phyloP scores from a whole-genome alignment of 192 early-diverging fungal species.

The Coemansia sp. region DNA sequence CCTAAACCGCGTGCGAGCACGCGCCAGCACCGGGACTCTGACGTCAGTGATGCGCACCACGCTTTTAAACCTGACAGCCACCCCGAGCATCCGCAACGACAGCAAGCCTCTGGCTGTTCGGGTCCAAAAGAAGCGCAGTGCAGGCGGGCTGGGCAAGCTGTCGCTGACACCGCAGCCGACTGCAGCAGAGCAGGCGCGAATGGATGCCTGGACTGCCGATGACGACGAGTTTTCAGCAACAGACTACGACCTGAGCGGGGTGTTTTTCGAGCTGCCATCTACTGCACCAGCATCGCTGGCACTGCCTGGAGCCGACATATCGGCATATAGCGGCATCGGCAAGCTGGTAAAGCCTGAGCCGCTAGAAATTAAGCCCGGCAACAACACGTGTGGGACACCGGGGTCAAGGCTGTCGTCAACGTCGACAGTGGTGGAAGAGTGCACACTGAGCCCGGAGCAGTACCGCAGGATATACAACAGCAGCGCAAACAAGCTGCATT shows the following conservation, averaged over 20 bases:
- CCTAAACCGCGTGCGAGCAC: slow-evolving; percentile 21
- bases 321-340: slow-evolving; percentile 5
- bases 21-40: slow-evolving; percentile 1
- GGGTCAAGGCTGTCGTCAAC: slow-evolving; percentile 45
- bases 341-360: neutral
- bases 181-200: slow-evolving; percentile 31
- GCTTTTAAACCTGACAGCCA: slow-evolving; percentile 3
- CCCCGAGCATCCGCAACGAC: neutral
- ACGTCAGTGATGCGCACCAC: slow-evolving; percentile 16
- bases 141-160: slow-evolving; percentile 18
- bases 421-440: slow-evolving; percentile 40
- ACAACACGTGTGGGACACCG: slow-evolving; percentile 13
- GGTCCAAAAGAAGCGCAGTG: slow-evolving; percentile 12
- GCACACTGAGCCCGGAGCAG: slow-evolving; percentile 33
- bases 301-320: neutral
- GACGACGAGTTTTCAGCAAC: slow-evolving; percentile 38
- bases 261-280: slow-evolving; percentile 37
- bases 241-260: slow-evolving; percentile 48
- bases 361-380: neutral
- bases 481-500: slow-evolving; percentile 50
- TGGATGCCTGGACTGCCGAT: slow-evolving; percentile 50
- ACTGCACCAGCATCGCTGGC: neutral
- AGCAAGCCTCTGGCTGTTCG: neutral
- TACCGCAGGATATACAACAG: slow-evolving; percentile 31
- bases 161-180: slow-evolving; percentile 25